Evolutionary conservation across 2,329 filamentous ascomycete species (phyloP).

Genomic region (Ophiosphaerella korrae): DNA sequence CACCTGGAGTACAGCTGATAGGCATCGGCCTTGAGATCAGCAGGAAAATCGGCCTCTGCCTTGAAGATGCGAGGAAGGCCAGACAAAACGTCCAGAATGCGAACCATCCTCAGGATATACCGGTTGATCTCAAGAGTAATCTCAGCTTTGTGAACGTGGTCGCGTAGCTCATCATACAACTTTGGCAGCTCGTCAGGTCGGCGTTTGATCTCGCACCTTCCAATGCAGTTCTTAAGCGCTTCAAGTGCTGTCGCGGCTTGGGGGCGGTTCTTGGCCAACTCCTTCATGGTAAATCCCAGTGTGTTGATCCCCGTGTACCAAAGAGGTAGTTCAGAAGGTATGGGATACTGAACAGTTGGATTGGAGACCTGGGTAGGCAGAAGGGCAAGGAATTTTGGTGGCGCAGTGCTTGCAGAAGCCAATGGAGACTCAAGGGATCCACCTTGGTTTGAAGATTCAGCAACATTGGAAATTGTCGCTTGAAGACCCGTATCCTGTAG

Average conservation of each 20-base stretch:
- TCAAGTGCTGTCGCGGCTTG: slow-evolving; percentile 20
- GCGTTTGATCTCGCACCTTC: slow-evolving; percentile 17
- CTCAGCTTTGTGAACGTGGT: slow-evolving; percentile 47
- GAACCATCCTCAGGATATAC: slow-evolving; percentile 38
- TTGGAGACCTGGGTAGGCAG: neutral
- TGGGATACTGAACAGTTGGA: slow-evolving; percentile 1
- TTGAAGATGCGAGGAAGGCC: slow-evolving; percentile 52
- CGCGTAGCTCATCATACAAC: slow-evolving; percentile 41
- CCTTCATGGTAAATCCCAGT: neutral
- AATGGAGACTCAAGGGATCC: neutral
- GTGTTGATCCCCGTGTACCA: slow-evolving; percentile 22
- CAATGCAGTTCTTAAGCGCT: slow-evolving; percentile 31
- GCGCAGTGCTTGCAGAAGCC: too few relatives aligned
- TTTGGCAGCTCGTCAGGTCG: slow-evolving; percentile 5
- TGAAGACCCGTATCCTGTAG: too few relatives aligned
- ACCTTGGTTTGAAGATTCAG: neutral
- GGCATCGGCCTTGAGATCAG: slow-evolving; percentile 55
- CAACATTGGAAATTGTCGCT: too few relatives aligned
- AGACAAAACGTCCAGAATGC: slow-evolving; percentile 41
- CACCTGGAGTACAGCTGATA: slow-evolving; percentile 55
- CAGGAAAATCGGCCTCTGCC: slow-evolving; percentile 44
- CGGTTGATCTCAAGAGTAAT: slow-evolving; percentile 40
- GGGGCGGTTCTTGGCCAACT: slow-evolving; percentile 17
- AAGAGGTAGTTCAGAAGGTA: neutral
- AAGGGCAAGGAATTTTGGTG: too few relatives aligned